A percentile compares a stretch with the other conserved stretches of the same genome.
Conservation (phyloP, 2,329 filamentous ascomycete species). For the Penicillium sp. region DNA sequence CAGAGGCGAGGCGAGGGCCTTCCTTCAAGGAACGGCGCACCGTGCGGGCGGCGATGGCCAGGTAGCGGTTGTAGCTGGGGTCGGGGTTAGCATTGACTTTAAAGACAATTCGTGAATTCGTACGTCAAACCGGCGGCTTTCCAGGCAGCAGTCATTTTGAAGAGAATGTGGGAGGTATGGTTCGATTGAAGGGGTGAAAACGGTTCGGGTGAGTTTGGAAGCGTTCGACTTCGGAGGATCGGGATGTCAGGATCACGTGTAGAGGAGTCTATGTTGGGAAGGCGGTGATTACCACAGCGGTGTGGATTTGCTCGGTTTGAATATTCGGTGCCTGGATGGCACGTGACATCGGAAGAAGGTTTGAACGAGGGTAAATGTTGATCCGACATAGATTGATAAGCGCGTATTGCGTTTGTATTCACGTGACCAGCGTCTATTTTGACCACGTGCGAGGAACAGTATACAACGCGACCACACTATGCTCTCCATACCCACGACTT, state of each 20-base stretch:
- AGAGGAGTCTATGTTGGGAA: neutral
- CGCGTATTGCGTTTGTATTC: neutral
- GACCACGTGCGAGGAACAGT: neutral
- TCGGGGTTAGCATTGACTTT: conserved; percentile 30
- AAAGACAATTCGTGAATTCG: conserved; percentile 42
- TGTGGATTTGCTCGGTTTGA: neutral
- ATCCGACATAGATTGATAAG: neutral
- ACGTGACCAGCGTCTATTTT: neutral
- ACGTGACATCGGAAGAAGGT: fast-evolving
- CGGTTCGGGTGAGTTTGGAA: conserved; percentile 34
- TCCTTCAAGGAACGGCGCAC: conserved; percentile 98
- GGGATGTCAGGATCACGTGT: conserved; percentile 20
- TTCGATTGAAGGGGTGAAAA: conserved; percentile 33
- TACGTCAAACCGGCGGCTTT: conserved; percentile 97
- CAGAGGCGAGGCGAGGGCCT: conserved; percentile 79
- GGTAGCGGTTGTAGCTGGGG: conserved; percentile 98
- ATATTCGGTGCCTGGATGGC: neutral
- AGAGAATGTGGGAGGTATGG: conserved; percentile 28
- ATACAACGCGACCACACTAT: neutral
- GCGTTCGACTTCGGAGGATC: conserved; percentile 37
- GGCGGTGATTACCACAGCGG: neutral
- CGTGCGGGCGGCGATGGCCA: conserved; percentile 88
- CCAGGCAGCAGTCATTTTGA: conserved; percentile 95
- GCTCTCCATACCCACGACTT: neutral
- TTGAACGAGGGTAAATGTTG: no score